A percentile compares a stretch with the other conserved stretches of the same genome.
phyloP scores from a whole-genome alignment of 768 basidiomycete species.

The Gloeopeniophorella convolvens region DNA sequence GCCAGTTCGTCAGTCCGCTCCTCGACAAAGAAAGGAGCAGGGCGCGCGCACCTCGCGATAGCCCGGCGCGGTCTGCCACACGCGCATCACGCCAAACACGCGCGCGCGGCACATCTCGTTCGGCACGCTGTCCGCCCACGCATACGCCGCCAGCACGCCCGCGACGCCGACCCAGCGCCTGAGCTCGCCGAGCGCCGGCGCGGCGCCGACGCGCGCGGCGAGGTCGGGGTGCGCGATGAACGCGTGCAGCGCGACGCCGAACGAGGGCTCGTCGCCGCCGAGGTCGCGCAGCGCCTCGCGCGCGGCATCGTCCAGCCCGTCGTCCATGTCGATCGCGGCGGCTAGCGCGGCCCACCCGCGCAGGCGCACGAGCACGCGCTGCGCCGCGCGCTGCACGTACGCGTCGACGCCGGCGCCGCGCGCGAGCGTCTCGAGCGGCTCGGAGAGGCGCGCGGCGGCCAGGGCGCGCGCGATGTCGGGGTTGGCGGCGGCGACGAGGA shows the following conservation, averaged over 20 bases:
- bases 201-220: conserved; percentile 27
- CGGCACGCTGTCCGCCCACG: conserved; percentile 75
- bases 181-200: conserved; percentile 48
- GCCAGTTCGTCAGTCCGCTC: neutral
- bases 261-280: conserved; percentile 54
- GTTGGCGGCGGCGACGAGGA: conserved; percentile 63
- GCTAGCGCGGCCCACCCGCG: conserved; percentile 55
- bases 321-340: conserved; percentile 49
- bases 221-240: conserved; percentile 57
- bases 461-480: conserved; percentile 55
- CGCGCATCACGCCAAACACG: conserved; percentile 49
- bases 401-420: conserved; percentile 34
- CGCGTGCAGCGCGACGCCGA: conserved; percentile 68
- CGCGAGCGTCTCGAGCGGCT: conserved; percentile 34
- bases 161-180: conserved; percentile 64
- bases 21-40: neutral
- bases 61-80: conserved; percentile 64
- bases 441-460: conserved; percentile 36
- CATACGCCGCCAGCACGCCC: conserved; percentile 61
- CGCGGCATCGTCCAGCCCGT: conserved; percentile 44
- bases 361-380: conserved; percentile 44
- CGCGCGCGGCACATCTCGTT: conserved; percentile 58
- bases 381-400: conserved; percentile 39
- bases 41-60: conserved; percentile 56
- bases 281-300: conserved; percentile 52